Base-by-base conservation (phyloP, 2,329 filamentous ascomycete species). In the Hypomyces rosellus region DNA sequence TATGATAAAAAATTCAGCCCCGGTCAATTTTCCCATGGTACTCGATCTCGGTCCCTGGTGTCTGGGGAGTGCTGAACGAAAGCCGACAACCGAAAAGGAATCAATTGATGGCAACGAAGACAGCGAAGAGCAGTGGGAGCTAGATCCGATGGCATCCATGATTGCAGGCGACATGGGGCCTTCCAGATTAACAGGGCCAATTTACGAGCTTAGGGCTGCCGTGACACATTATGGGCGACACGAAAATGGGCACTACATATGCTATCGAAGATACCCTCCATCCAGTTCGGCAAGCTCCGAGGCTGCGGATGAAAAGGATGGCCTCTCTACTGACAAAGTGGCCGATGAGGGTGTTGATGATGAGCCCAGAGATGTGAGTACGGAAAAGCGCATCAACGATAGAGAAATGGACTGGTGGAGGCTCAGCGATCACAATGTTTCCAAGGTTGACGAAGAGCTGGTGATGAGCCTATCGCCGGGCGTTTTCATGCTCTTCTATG, bases 401-500 rank as follows among this genome's bases (percentile, higher is more conserved):
- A 34, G 30, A 12, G 62, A 72, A 13, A 73, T 78, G 56, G 78
- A 81, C 52, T 97, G 93, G 93, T 99, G 89, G 85, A 78, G 88
- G 14, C 75, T 97, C 25, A 97, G 92, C 65, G 92, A 97, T 61
- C 88, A 96, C 53, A 84, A 86, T 55, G 91, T 97, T 7, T 81
- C 76, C 54, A 76, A 80, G 56, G 86, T 91, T 20, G 80, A 80
- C 16, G 88, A 96, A 64, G 77, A 84, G 11, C 77, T 79, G 25
- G 88, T 95, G 0, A 71, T 93, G 46, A 77, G 75, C 2, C 85
- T 95, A 58, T 84, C 84, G 0, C 63, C 67, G 0, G 89, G 89
- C 2, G 92, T 91, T 0, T 97, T 97, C 64, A 97, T 99, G 92
- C 77, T 97, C 1, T 97, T 97, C 66, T 99, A 97, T 65, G 92